phyloP scores from a whole-genome alignment of 129 eudicot species.

The Helianthus tuberosus region DNA sequence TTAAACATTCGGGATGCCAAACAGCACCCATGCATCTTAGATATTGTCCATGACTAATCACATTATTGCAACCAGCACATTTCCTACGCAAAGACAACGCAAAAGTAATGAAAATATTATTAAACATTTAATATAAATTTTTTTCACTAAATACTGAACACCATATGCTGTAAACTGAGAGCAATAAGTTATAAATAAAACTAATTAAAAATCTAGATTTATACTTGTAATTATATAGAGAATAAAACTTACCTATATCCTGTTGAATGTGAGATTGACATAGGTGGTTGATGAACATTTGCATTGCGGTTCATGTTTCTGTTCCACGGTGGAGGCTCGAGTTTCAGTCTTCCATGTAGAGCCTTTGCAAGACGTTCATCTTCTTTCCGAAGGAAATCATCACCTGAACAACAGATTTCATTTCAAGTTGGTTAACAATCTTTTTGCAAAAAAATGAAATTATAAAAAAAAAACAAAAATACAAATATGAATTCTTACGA shows the following conservation, averaged over 20 bases:
- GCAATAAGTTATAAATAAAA: background rate
- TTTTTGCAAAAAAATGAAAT: background rate
- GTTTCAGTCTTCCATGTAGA: slow-evolving; percentile 70
- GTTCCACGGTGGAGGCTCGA: slow-evolving; percentile 48
- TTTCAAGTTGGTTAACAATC: slow-evolving; percentile 5
- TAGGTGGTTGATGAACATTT: slow-evolving; percentile 62
- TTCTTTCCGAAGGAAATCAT: slow-evolving; percentile 66
- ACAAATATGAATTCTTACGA: slow-evolving; percentile 42
- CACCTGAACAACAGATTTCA: slow-evolving; percentile 36
- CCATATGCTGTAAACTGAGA: background rate
- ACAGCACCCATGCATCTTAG: slow-evolving; percentile 81
- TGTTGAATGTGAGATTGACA: slow-evolving; percentile 51
- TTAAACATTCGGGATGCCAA: slow-evolving; percentile 93
- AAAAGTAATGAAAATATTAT: background rate
- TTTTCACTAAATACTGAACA: slow-evolving; percentile 1
- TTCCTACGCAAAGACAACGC: no score
- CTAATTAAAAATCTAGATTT: background rate
- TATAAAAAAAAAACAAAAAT: background rate
- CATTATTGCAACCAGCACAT: slow-evolving; percentile 85
- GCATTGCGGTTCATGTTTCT: slow-evolving; percentile 43
- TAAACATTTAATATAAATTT: background rate
- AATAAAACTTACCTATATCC: slow-evolving; percentile 50
- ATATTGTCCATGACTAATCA: slow-evolving; percentile 69
- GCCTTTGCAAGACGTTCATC: slow-evolving; percentile 86
- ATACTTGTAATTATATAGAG: background rate